Percentiles rank a stretch among this genome's conserved stretches.
Evolutionary conservation across 768 basidiomycete genomes (phyloP).

Genomic region (Gautieria morchelliformis): DNA sequence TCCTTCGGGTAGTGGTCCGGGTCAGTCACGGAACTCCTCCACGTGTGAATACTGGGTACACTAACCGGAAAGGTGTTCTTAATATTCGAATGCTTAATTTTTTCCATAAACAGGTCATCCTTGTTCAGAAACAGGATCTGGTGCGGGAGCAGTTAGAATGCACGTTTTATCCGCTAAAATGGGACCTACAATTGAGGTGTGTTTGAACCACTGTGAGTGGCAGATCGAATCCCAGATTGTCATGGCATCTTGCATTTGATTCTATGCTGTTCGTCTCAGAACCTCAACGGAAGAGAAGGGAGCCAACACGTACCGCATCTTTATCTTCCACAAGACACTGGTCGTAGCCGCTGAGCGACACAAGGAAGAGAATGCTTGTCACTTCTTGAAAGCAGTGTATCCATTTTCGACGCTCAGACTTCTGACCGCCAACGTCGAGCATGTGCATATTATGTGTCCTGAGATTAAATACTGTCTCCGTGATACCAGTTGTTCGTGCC

Average conservation of each 20-base stretch:
- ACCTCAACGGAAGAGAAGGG: background rate
- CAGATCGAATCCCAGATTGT: slow-evolving; percentile 99
- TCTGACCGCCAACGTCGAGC: slow-evolving; percentile 85
- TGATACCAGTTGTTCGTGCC: slow-evolving; percentile 85
- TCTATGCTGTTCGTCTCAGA: slow-evolving; percentile 34
- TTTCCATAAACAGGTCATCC: slow-evolving; percentile 84
- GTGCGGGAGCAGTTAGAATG: background rate
- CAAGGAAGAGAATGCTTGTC: slow-evolving; percentile 85
- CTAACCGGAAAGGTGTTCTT: slow-evolving; percentile 80
- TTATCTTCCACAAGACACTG: slow-evolving; percentile 90
- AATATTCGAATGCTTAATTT: slow-evolving; percentile 75
- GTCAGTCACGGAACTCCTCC: background rate
- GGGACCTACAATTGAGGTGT: slow-evolving; percentile 73
- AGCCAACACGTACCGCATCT: slow-evolving; percentile 56
- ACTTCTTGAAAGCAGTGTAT: slow-evolving; percentile 95
- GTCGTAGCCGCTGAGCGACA: slow-evolving; percentile 88
- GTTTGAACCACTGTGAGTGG: slow-evolving; percentile 95
- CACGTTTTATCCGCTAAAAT: background rate
- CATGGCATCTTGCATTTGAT: slow-evolving; percentile 98
- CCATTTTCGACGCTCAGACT: slow-evolving; percentile 89
- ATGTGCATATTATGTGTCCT: slow-evolving; percentile 80
- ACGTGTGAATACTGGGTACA: slow-evolving; percentile 5
- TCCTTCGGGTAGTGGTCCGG: slow-evolving; percentile 38
- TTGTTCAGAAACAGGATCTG: slow-evolving; percentile 95
- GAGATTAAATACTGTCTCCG: slow-evolving; percentile 75